Evolutionary conservation across 129 eudicot species (phyloP), one percentile per base, ranked within the genome.

Genomic region (Logfia minima): DNA sequence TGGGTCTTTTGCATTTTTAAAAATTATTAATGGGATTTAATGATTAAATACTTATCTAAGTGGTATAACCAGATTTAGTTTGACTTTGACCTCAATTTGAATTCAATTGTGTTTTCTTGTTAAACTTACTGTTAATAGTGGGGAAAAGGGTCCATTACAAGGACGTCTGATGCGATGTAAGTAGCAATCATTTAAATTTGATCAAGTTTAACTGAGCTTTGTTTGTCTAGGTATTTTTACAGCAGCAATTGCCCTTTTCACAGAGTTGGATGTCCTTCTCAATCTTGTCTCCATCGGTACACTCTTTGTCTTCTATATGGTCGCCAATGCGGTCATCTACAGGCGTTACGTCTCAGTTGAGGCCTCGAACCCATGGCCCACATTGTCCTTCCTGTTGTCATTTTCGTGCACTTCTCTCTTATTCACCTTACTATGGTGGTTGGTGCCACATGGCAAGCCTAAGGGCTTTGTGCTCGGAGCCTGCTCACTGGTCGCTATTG

Each of bases 291-390:
- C 98, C 4, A 93, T 93, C 5, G 98, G 98, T 14, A 88, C 97
- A 2, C 90, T 93, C 29, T 91, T 93, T 66, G 97, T 93, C 68
- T 93, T 93, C 92, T 91, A 82, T 84, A 89, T 93, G 98, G 98
- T 93, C 2, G 96, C 98, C 2, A 93, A 89, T 81, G 98, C 98
- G 0, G 97, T 93, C 34, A 88, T 93, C 51, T 93, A 86, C 76
- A 86, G 97, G 35, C 97, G 98, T 14, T 93, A 93, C 31, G 97
- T 89, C 10, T 39, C 89, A 9, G 76, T 70, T 8, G 97, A 87
- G 62, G 85, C 91, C 22, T 70, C 85, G 3, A 93, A 86, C 75
- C 92, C 92, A 66, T 91, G 93, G 98, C 98, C 98, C 31, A 93
- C 97, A 5, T 60, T 91, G 10, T 93, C 98, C 5, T 93, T 88